Conservation (phyloP, 1,284 basidiomycete genomes). For the Ustilago loliicola region DNA sequence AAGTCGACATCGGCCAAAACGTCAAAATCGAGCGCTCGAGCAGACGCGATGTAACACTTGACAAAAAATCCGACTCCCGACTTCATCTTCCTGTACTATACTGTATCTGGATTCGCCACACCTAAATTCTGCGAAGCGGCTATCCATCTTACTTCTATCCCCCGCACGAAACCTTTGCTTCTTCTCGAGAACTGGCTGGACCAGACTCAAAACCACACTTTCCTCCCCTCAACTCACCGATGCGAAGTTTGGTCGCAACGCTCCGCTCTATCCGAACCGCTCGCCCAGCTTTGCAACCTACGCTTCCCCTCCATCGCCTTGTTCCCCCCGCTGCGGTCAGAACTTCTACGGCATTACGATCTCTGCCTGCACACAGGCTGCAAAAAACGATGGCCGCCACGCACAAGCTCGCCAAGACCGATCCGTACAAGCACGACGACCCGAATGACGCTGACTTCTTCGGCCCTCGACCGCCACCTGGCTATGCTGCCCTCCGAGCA, state of each 20-base stretch:
- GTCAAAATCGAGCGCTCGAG: background rate
- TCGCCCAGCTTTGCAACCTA: background rate
- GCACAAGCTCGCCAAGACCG: no score
- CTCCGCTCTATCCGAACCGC: background rate
- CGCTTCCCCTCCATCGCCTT: background rate
- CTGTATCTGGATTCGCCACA: conserved; percentile 19
- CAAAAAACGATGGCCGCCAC: conserved; percentile 1
- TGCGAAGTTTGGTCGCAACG: conserved; percentile 10
- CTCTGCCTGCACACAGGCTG: background rate
- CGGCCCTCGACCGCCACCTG: conserved; percentile 48
- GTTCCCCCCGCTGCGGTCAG: background rate
- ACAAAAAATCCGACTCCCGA: background rate
- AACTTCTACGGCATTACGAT: background rate
- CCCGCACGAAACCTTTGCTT: background rate
- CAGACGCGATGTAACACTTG: conserved; percentile 9
- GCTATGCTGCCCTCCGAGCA: conserved; percentile 42
- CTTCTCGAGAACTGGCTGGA: conserved; percentile 8
- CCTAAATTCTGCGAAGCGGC: conserved; percentile 5
- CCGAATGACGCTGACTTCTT: conserved; percentile 30
- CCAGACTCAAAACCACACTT: background rate
- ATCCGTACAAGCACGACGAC: conserved; percentile 22
- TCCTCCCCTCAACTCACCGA: background rate
- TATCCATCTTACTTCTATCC: conserved; percentile 2
- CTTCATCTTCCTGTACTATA: background rate
- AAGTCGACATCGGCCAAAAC: conserved; percentile 12